Conservation (phyloP, 2,329 filamentous ascomycete species). For the Myriosclerotinia scirpicola region DNA sequence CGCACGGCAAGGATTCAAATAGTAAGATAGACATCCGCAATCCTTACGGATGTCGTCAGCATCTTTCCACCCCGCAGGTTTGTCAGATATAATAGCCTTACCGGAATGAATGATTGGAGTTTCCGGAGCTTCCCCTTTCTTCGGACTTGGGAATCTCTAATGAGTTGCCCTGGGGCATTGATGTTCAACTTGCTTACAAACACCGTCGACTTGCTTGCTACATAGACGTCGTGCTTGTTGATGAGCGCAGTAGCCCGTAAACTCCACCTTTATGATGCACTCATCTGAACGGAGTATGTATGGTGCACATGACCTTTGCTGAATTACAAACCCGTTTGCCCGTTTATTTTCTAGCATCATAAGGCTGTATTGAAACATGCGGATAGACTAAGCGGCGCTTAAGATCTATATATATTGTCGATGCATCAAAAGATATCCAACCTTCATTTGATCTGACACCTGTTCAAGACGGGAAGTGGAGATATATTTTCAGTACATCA, state of each 20-base stretch:
- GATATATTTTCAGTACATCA: not conserved
- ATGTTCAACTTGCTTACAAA: not conserved
- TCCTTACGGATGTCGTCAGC: not conserved
- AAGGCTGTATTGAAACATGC: not conserved
- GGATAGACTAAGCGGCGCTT: not conserved
- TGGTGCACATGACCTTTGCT: not conserved
- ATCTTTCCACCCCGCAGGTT: not conserved
- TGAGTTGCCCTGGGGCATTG: not conserved
- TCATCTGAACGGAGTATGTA: too few species aligned
- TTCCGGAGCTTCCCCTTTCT: not conserved
- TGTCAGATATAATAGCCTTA: not conserved
- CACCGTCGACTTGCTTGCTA: not conserved
- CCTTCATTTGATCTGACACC: not conserved
- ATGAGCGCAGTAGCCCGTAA: not conserved
- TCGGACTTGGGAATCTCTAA: not conserved
- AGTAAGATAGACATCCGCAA: not conserved
- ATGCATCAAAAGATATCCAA: not conserved
- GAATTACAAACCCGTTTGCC: not conserved
- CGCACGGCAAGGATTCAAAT: not conserved
- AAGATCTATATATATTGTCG: not conserved
- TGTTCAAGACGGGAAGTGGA: not conserved
- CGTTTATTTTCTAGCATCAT: not conserved
- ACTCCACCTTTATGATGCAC: not conserved
- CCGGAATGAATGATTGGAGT: not conserved
- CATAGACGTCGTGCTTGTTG: not conserved